Conservation (phyloP, 805 yeast species). For the Yamadazyma kitorensis region DNA sequence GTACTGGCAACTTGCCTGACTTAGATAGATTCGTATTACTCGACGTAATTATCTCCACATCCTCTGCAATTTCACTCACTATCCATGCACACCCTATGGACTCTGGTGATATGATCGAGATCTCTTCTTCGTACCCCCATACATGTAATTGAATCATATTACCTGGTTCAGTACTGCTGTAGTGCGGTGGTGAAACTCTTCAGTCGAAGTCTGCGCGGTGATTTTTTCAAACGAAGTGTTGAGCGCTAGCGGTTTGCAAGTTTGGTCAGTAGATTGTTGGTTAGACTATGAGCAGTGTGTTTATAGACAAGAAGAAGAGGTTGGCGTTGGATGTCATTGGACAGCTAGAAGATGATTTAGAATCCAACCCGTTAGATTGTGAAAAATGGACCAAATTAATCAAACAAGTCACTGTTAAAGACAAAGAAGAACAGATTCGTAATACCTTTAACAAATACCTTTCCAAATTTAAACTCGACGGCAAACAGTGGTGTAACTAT, state of each 20-base stretch:
- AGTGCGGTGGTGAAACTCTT: too few species aligned
- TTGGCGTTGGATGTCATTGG: slow-evolving; percentile 52
- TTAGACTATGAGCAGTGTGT: slow-evolving; percentile 4
- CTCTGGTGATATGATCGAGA: slow-evolving; percentile 51
- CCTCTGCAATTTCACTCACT: slow-evolving; percentile 20
- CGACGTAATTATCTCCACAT: slow-evolving; percentile 45
- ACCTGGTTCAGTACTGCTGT: too few species aligned
- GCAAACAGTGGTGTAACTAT: slow-evolving; percentile 68
- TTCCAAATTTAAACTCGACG: slow-evolving; percentile 59
- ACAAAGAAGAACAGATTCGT: slow-evolving; percentile 58
- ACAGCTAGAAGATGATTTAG: slow-evolving; percentile 53
- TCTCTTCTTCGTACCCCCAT: slow-evolving; percentile 47
- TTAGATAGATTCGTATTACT: slow-evolving; percentile 56
- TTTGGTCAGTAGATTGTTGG: too few species aligned
- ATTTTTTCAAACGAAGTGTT: too few species aligned
- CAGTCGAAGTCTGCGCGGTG: too few species aligned
- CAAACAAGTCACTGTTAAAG: slow-evolving; percentile 46
- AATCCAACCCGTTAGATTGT: slow-evolving; percentile 51
- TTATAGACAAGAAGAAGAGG: slow-evolving; percentile 18
- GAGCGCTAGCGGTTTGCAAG: too few species aligned
- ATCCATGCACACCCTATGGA: slow-evolving; percentile 48
- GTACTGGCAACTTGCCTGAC: slow-evolving; percentile 49
- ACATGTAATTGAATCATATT: slow-evolving; percentile 42
- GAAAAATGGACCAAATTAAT: slow-evolving; percentile 56
- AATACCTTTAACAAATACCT: slow-evolving; percentile 60